A percentile compares a stretch with the other conserved stretches of the same genome.
phyloP scores from a whole-genome alignment of 2,329 filamentous ascomycete genomes.

The Xylaria polymorpha region DNA sequence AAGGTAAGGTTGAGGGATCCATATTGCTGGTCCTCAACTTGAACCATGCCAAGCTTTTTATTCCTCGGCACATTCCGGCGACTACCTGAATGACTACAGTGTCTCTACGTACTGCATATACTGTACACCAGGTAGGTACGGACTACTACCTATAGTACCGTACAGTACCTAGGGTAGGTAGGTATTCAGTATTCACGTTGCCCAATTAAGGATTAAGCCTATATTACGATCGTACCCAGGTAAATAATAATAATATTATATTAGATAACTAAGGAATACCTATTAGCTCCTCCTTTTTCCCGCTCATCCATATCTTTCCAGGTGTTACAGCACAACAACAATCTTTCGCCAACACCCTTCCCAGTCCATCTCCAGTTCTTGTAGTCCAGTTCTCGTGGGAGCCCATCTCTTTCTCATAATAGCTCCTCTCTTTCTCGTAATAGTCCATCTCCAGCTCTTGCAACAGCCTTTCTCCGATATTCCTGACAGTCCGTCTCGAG shows the following conservation, averaged over 20 bases:
- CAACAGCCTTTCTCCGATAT: neutral
- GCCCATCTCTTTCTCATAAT: neutral
- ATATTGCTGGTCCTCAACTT: neutral
- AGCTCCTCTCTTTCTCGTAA: neutral
- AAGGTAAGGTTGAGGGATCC: neutral
- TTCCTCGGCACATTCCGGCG: too few relatives aligned
- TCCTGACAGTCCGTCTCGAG: neutral
- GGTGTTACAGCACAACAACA: neutral
- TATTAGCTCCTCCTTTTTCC: neutral
- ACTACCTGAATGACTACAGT: too few relatives aligned
- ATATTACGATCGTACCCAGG: too few relatives aligned
- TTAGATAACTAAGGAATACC: neutral
- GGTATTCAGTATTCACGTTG: neutral
- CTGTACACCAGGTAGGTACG: neutral
- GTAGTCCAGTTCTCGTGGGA: neutral
- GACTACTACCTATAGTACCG: too few relatives aligned
- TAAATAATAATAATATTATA: neutral
- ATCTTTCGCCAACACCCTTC: neutral
- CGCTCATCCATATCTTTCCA: too few relatives aligned
- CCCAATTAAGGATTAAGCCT: neutral
- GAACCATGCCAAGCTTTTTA: slow-evolving; percentile 20
- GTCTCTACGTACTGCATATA: neutral
- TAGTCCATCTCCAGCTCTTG: neutral
- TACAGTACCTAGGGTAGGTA: too few relatives aligned
- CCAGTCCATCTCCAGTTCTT: neutral